Evolutionary conservation across 2,329 filamentous ascomycete genomes (phyloP), one percentile per base, ranked within the genome.

Genomic region (Celoporthe dispersa): DNA sequence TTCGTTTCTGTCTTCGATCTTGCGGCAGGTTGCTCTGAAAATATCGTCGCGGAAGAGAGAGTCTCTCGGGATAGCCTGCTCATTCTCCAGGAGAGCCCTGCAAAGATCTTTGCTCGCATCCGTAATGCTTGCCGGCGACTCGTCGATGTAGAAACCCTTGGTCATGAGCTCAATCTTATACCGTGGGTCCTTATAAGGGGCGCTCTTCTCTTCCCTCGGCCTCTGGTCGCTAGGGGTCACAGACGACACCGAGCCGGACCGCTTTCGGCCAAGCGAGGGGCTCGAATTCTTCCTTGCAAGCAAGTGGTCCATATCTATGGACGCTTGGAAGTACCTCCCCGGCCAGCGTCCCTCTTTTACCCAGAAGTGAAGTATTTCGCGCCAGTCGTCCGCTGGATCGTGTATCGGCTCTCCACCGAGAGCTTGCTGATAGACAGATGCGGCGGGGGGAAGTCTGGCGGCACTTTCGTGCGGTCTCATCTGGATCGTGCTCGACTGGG

Each of bases 111-210:
- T 79, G 72, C 80, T 82, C 61, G 41, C 67, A 22, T 78, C 67
- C 7, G 74, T 75, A 35, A 82, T 75, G 7, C 74, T 79, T 11
- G 77, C 57, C 5, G 74, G 69, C 3, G 74, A 79, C 63, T 77
- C 75, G 31, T 62, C 64, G n/a, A n/a, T n/a, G n/a, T 76, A 83
- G 81, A 66, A 77, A 81, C 71, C 75, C 79, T 80, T 79, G n/a
- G 75, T 78, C 33, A 70, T 73, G 68, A 82, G 80, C 1, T 78
- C 28, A n/a, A 68, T 75, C 65, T 71, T 48, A 73, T 81, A 82
- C 28, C 73, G 73, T 44, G 74, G 61, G 73, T 77, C 70, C 62
- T 71, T 35, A 65, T 80, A 80, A 28, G 65, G 74, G 12, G 76
- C 70, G 72, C 75, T 80, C 72, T 79, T 79, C 68, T 68, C 75